Evolutionary conservation across 1,284 basidiomycete genomes (phyloP).

Genomic region (Cutaneotrichosporon cutaneum): DNA sequence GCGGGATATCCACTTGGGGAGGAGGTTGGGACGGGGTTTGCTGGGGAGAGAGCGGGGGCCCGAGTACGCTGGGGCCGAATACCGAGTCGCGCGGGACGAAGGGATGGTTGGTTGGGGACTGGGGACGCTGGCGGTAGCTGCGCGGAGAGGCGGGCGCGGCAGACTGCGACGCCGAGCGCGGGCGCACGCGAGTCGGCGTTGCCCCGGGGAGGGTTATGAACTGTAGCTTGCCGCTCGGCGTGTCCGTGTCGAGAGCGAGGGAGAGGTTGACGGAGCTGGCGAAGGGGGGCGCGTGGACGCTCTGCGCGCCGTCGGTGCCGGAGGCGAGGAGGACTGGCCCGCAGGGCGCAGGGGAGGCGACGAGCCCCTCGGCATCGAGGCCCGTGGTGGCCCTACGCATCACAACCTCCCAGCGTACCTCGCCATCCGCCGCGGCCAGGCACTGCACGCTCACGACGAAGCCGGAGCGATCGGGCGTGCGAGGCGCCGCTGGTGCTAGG

Average conservation of each 20-base stretch:
- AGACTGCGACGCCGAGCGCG: neutral
- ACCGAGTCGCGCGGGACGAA: neutral
- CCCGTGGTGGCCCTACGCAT: conserved; percentile 23
- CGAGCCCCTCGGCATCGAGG: conserved; percentile 11
- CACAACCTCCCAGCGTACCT: conserved; percentile 42
- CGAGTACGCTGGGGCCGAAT: conserved; percentile 3
- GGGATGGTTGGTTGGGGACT: neutral
- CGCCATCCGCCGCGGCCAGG: conserved; percentile 25
- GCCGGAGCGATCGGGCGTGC: conserved; percentile 17
- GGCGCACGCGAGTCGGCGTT: conserved; percentile 15
- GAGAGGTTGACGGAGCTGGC: conserved; percentile 45
- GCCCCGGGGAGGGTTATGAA: conserved; percentile 41
- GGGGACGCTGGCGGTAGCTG: neutral
- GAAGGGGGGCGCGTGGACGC: conserved; percentile 20
- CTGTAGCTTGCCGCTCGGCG: conserved; percentile 42
- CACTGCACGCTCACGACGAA: conserved; percentile 40
- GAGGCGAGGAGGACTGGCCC: conserved; percentile 5
- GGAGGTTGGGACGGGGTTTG: neutral
- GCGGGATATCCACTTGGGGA: neutral
- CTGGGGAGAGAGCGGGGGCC: neutral
- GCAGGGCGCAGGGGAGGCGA: neutral
- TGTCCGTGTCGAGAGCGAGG: conserved; percentile 32
- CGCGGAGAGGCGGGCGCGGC: neutral
- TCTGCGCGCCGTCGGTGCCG: conserved; percentile 12
- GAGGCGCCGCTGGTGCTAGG: neutral